These are phyloP conservation scores for Aspergillus ruber DNA, from an alignment of 2,329 filamentous ascomycete genomes.

Conservation along the genomic window DNA sequence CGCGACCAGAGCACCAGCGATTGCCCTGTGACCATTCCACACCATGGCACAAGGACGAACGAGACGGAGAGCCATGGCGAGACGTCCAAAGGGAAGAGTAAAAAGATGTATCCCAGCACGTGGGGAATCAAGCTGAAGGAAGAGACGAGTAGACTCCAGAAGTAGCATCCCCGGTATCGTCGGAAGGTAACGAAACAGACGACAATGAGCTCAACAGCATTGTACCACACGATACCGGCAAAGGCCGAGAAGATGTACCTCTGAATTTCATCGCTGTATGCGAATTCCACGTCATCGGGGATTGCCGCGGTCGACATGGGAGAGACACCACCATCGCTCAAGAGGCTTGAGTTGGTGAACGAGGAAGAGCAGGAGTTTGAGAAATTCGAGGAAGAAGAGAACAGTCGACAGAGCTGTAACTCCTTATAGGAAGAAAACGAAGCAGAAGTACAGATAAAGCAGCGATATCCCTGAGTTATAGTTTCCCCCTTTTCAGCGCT, in stretches of 20 bases:
- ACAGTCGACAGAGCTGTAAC: not conserved
- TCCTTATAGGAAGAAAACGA: not conserved
- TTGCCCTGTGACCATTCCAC: constrained; percentile 39
- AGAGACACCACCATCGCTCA: constrained; percentile 10
- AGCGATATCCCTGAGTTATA: not conserved
- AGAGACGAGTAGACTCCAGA: constrained; percentile 41
- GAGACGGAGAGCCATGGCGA: constrained; percentile 29
- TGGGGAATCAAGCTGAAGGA: constrained; percentile 36
- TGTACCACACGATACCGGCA: constrained; percentile 17
- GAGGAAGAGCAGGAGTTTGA: not conserved
- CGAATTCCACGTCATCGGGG: not conserved
- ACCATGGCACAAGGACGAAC: constrained; percentile 37
- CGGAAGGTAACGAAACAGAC: constrained; percentile 42
- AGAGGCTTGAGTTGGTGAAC: not conserved
- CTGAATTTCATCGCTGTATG: constrained; percentile 1
- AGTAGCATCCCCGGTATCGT: constrained; percentile 38
- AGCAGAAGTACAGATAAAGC: not conserved
- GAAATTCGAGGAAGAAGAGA: not conserved
- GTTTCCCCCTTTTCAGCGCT: not conserved
- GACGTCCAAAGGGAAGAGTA: constrained; percentile 30
- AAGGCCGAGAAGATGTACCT: constrained; percentile 14
- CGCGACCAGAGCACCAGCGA: constrained; percentile 43
- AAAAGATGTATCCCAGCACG: constrained; percentile 37
- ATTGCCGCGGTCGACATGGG: constrained; percentile 11
- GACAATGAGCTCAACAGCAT: constrained; percentile 22